phyloP scores from a whole-genome alignment of 257 asterid genomes.

The Perilla frutescens region DNA sequence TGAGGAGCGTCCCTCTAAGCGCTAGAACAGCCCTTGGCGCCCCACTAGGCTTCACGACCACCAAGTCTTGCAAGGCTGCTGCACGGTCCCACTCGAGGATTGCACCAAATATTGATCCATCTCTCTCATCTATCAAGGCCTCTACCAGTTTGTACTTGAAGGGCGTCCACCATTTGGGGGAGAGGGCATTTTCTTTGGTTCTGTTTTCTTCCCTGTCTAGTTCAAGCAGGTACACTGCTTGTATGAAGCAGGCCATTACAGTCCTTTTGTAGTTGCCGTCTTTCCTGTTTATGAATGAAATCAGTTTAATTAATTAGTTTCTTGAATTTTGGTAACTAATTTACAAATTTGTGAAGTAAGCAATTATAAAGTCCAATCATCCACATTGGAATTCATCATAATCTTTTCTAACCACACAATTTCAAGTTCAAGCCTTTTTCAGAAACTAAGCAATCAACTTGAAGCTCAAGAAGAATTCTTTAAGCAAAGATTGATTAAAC shows the following conservation, averaged over 20 bases:
- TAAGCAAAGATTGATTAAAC: background rate
- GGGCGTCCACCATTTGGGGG: conserved; percentile 98
- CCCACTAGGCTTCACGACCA: conserved; percentile 73
- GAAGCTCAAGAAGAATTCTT: background rate
- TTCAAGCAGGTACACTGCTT: conserved; percentile 89
- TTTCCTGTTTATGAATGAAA: conserved; percentile 60
- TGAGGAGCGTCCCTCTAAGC: conserved; percentile 82
- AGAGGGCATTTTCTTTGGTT: conserved; percentile 64
- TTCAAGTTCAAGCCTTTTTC: background rate
- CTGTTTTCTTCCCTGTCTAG: conserved; percentile 87
- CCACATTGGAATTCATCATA: background rate
- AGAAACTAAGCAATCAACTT: background rate
- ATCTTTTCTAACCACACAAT: background rate
- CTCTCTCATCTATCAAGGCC: conserved; percentile 75
- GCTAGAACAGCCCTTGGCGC: conserved; percentile 89
- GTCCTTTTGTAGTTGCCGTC: conserved; percentile 76
- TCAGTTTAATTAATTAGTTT: background rate
- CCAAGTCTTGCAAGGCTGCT: conserved; percentile 73
- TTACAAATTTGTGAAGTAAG: no score
- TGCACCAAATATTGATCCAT: conserved; percentile 93
- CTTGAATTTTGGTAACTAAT: background rate
- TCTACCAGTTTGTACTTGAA: conserved; percentile 84
- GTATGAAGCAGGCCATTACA: conserved; percentile 87
- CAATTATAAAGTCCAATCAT: no score
- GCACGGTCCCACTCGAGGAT: conserved; percentile 89